These are phyloP conservation scores for Thuja plicata DNA, from an alignment of 83 land plant species.

Conservation along the genomic window DNA sequence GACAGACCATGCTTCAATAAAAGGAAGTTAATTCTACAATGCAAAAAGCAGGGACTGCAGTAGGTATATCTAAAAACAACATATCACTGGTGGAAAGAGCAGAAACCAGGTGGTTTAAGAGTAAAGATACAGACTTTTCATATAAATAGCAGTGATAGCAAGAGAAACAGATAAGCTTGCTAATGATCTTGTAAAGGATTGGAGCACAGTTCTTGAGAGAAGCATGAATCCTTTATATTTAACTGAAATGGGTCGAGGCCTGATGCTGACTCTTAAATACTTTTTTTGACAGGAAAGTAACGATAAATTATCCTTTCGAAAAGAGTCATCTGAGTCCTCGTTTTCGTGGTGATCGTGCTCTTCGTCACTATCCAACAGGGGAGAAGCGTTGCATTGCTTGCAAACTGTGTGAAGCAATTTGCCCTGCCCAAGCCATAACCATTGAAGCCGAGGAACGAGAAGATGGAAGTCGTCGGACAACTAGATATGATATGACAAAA, in stretches of 20 bases:
- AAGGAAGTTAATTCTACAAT: no score
- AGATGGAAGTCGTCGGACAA: background rate
- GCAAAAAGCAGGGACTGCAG: no score
- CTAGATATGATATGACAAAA: background rate
- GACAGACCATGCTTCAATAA: no score
- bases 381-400: conserved; percentile 99
- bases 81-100: no score
- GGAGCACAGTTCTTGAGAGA: conserved; percentile 91
- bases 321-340: conserved; percentile 98
- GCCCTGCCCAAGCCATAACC: background rate
- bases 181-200: no score
- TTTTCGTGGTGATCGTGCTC: conserved; percentile 98
- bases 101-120: no score
- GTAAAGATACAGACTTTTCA: no score
- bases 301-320: conserved; percentile 99
- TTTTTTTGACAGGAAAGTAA: conserved; percentile 94
- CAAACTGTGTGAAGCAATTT: conserved; percentile 96
- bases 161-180: no score
- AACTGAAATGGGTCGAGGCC: conserved; percentile 91
- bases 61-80: no score
- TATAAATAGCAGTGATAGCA: no score
- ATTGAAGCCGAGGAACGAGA: background rate
- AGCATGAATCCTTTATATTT: conserved; percentile 86
- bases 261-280: conserved; percentile 85
- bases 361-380: conserved; percentile 98